phyloP scores from a whole-genome alignment of 164 flowering plant genomes.

The Liquidambar formosana region DNA sequence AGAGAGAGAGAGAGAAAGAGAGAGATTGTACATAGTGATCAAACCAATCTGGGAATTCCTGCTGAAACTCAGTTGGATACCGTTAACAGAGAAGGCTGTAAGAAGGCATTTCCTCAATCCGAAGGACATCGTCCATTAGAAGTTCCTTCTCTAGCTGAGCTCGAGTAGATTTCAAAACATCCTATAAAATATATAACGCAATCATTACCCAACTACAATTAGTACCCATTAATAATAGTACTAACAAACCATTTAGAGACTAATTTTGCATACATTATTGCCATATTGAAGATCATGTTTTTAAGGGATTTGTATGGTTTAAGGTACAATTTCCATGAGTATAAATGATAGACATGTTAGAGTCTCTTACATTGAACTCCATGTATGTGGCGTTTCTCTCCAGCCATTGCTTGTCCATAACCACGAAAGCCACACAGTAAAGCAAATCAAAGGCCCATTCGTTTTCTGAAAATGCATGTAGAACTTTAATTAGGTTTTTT shows the following conservation, averaged over 20 bases:
- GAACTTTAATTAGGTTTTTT: not conserved
- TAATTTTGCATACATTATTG: no score
- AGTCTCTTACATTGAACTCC: slow-evolving; percentile 79
- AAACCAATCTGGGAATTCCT: not conserved
- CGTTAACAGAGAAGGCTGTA: slow-evolving; percentile 57
- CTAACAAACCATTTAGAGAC: no score
- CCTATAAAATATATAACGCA: slow-evolving; percentile 32
- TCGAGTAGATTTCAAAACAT: slow-evolving; percentile 64
- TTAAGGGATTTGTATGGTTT: not conserved
- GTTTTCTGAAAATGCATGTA: slow-evolving; percentile 48
- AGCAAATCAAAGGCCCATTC: slow-evolving; percentile 93
- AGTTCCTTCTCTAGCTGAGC: slow-evolving; percentile 77
- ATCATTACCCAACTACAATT: slow-evolving; percentile 1
- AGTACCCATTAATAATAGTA: no score
- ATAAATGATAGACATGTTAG: not conserved
- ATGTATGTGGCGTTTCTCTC: slow-evolving; percentile 86
- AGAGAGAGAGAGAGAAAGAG: no score
- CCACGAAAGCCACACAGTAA: slow-evolving; percentile 82
- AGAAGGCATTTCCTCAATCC: slow-evolving; percentile 87
- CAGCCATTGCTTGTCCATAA: slow-evolving; percentile 88
- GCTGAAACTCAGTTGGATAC: not conserved
- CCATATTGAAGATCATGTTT: not conserved
- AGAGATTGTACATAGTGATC: no score
- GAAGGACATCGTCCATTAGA: slow-evolving; percentile 64
- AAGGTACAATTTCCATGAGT: not conserved